phyloP scores from a whole-genome alignment of 225 moss, liverwort and hornwort genomes.

The Physcomitrium patens region DNA sequence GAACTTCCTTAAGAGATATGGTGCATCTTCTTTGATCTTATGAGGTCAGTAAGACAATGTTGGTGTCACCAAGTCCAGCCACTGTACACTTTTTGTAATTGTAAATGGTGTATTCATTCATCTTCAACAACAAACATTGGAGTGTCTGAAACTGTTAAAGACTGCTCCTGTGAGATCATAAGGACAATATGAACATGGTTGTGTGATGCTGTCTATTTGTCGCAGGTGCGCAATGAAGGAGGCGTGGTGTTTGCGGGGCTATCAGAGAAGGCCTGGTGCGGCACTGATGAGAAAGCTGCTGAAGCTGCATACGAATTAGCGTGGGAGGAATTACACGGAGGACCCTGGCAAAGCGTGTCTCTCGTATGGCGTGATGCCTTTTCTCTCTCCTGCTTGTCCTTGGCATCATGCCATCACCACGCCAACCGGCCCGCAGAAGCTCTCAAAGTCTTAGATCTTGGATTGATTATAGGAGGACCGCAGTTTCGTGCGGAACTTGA shows the following conservation, averaged over 20 bases:
- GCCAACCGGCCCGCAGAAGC: constrained; percentile 54
- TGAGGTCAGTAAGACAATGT: neutral
- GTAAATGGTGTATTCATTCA: neutral
- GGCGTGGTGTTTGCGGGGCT: constrained; percentile 77
- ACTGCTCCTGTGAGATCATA: constrained; percentile 8
- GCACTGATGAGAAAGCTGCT: constrained; percentile 64
- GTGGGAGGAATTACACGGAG: constrained; percentile 96
- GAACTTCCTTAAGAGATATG: constrained; percentile 5
- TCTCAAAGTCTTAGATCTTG: constrained; percentile 78
- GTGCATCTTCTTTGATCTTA: neutral
- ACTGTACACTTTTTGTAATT: neutral
- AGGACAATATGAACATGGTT: constrained; percentile 17
- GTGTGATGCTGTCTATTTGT: constrained; percentile 6
- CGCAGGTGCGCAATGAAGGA: constrained; percentile 74
- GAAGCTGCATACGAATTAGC: constrained; percentile 94
- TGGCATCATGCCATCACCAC: constrained; percentile 63
- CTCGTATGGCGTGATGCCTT: constrained; percentile 92
- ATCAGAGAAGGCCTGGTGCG: constrained; percentile 63
- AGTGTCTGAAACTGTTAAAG: neutral
- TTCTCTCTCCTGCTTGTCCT: constrained; percentile 73
- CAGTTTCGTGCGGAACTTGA: constrained; percentile 73
- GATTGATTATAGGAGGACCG: constrained; percentile 84
- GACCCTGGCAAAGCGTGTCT: constrained; percentile 80
- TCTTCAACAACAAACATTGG: neutral
- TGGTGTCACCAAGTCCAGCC: neutral